Conservation (phyloP, 495 filamentous ascomycete species). For the Xylaria intraflava region DNA sequence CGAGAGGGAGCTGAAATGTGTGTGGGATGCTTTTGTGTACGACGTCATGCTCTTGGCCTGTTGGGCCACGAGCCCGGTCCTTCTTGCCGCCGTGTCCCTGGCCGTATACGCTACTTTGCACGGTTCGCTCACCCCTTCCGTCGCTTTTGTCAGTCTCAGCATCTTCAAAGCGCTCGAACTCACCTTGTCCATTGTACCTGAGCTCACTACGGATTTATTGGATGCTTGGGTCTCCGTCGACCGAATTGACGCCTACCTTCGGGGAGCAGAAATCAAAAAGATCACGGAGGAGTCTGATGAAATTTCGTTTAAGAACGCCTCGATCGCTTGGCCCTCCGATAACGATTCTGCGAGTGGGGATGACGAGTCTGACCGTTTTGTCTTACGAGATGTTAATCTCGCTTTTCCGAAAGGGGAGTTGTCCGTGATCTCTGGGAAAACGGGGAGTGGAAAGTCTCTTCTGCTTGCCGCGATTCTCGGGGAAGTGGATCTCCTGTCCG, state of each 20-base stretch:
- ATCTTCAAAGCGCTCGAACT: slow-evolving; percentile 68
- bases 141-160: slow-evolving; percentile 75
- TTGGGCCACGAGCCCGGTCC: slow-evolving; percentile 70
- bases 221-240: slow-evolving; percentile 70
- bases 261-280: slow-evolving; percentile 55
- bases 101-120: slow-evolving; percentile 59
- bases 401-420: slow-evolving; percentile 61
- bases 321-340: slow-evolving; percentile 69
- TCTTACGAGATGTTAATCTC: slow-evolving; percentile 56
- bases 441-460: slow-evolving; percentile 62
- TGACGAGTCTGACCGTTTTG: slow-evolving; percentile 50
- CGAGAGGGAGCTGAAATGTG: slow-evolving; percentile 55
- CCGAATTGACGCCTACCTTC: slow-evolving; percentile 67
- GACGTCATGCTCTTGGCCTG: slow-evolving; percentile 53
- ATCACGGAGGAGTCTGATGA: slow-evolving; percentile 49
- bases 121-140: slow-evolving; percentile 58
- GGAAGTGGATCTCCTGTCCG: slow-evolving; percentile 52
- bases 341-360: slow-evolving; percentile 27
- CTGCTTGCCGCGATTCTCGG: slow-evolving; percentile 59
- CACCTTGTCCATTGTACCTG: slow-evolving; percentile 63
- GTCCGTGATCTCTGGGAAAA: slow-evolving; percentile 64
- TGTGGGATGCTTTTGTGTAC: slow-evolving; percentile 59
- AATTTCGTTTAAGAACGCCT: slow-evolving; percentile 62
- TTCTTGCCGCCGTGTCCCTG: slow-evolving; percentile 65
- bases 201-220: slow-evolving; percentile 59